Base-by-base conservation (phyloP, 352 stramenopile genomes). In the Thraustochytrium striatum region DNA sequence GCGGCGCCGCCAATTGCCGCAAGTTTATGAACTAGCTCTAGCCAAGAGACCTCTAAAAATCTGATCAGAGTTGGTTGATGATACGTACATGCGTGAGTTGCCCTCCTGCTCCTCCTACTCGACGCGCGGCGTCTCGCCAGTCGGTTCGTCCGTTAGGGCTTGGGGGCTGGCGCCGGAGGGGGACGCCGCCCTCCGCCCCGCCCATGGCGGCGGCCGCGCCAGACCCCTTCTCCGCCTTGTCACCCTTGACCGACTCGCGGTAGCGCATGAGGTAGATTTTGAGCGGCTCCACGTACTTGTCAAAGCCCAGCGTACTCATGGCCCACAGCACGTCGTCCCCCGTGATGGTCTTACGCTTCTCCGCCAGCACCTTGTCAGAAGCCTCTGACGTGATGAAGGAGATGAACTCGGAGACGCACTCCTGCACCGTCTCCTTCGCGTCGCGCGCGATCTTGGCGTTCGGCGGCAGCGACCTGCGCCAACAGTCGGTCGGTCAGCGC, bases 301-400 rank as follows among this genome's bases (percentile, higher is more conserved):
- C 96, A 87, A 99, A 99, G 59, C 97, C 97, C 38, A 99, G 87
- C 39, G 94, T 98, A 82, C 91, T 98, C 96, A 99, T 99, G 59
- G 97, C 96, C 94, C 94, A 99, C 53, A 99, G 90, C 72, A 99
- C 91, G 87, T 99, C 97, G 86, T 99, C 96, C 52, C 97, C 97
- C 85, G 99, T 99, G 85, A 99, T 99, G 32, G 96, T 99, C 89
- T 99, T 99, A 69, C 97, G 88, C 86, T 99, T 99, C 87, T 99
- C 96, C 83, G 98, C 94, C 84, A 98, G 92, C 86, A 96, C 99
- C 83, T 99, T 99, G 86, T 99, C 96, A 81, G 91, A 98, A 35
- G 97, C 97, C 82, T 98, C 90, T n/a, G 33, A 65, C 69, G 96
- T 99, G 84, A 99, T 98, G 88, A 99, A 99, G 84, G 93, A 98